Conservation (phyloP, 2,329 filamentous ascomycete genomes). For the Alternaria atra region DNA sequence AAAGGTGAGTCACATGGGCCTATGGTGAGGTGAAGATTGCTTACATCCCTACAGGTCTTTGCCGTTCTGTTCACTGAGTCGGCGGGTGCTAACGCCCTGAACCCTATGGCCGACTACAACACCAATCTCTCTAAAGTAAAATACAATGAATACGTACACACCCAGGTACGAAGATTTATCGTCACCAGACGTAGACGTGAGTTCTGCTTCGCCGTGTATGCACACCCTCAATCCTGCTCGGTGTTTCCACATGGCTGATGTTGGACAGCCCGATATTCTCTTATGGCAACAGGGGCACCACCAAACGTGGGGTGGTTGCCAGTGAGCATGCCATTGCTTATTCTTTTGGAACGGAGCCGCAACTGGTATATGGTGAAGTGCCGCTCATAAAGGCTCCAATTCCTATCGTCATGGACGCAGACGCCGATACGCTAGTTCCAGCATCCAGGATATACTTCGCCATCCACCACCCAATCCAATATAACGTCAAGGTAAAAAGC, state of each 20-base stretch:
- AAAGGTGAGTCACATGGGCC: neutral
- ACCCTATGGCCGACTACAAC: conserved; percentile 8
- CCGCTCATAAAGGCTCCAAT: neutral
- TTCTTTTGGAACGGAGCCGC: neutral
- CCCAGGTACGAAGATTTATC: conserved; percentile 27
- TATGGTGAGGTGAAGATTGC: neutral
- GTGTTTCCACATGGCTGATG: neutral
- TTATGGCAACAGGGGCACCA: neutral
- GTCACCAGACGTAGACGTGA: conserved; percentile 11
- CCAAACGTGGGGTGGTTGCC: neutral
- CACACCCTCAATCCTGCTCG: too few relatives aligned
- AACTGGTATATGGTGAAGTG: neutral
- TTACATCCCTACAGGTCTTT: conserved; percentile 7
- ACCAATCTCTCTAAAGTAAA: conserved; percentile 6
- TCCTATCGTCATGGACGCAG: neutral
- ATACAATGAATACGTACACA: conserved; percentile 13
- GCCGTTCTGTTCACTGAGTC: conserved; percentile 18
- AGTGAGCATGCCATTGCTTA: conserved; percentile 13
- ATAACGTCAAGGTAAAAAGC: conserved; percentile 9
- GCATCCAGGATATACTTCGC: conserved; percentile 10
- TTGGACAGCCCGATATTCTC: neutral
- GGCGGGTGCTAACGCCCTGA: neutral
- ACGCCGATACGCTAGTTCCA: neutral
- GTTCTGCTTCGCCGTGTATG: conserved; percentile 22
- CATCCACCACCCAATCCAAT: conserved; percentile 11